These are phyloP conservation scores for Collybia sordida DNA, from an alignment of 768 basidiomycete species.

Conservation along the genomic window DNA sequence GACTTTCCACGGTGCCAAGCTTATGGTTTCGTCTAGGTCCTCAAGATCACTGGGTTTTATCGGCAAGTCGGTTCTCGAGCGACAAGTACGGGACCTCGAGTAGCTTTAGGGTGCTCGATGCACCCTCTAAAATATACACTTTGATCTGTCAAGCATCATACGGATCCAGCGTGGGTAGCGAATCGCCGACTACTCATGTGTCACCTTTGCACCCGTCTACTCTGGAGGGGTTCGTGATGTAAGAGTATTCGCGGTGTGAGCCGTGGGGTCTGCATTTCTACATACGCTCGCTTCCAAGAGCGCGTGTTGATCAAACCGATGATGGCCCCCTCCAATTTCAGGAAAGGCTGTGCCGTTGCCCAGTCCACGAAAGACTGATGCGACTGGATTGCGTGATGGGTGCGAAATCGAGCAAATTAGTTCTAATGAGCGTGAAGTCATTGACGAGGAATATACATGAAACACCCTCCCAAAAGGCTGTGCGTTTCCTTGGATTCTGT, in stretches of 20 bases:
- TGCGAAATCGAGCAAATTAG: background rate
- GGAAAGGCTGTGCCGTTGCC: conserved; percentile 19
- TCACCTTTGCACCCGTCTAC: too few relatives aligned
- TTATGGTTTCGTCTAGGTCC: too few relatives aligned
- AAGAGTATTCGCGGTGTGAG: background rate
- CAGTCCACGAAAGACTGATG: conserved; percentile 16
- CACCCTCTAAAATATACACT: too few relatives aligned
- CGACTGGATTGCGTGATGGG: conserved; percentile 1
- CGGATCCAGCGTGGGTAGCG: too few relatives aligned
- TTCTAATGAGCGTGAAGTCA: conserved; percentile 2
- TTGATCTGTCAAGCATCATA: too few relatives aligned
- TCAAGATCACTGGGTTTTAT: too few relatives aligned
- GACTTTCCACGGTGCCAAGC: too few relatives aligned
- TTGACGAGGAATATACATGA: conserved; percentile 3
- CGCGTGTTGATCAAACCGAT: conserved; percentile 10
- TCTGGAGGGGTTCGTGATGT: too few relatives aligned
- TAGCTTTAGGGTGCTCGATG: too few relatives aligned
- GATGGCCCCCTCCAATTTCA: conserved; percentile 5
- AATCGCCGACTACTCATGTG: too few relatives aligned
- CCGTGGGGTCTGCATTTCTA: conserved; percentile 5
- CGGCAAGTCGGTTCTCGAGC: too few relatives aligned
- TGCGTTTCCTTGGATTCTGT: conserved; percentile 13
- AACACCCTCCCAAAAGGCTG: conserved; percentile 6
- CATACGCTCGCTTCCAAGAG: conserved; percentile 3
- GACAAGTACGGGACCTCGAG: too few relatives aligned